Evolutionary conservation across 768 basidiomycete species (phyloP).

Genomic region (Hericium alpestre): DNA sequence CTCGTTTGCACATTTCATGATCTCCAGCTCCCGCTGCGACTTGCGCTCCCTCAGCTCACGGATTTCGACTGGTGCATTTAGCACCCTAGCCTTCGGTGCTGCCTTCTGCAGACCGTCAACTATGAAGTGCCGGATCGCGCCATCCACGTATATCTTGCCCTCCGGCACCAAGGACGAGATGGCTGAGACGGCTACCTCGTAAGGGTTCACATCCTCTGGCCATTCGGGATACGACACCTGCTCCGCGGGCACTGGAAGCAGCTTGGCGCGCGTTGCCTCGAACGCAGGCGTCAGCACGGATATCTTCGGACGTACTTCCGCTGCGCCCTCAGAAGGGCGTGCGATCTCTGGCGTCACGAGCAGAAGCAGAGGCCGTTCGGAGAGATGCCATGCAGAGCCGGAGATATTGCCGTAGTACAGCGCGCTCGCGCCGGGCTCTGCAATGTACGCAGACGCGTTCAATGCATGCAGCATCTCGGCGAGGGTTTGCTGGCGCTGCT

Average conservation of each 20-base stretch:
- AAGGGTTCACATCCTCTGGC: constrained; percentile 36
- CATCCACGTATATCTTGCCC: constrained; percentile 49
- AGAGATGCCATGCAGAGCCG: constrained; percentile 49
- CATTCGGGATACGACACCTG: constrained; percentile 27
- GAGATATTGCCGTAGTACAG: constrained; percentile 69
- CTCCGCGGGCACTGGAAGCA: constrained; percentile 41
- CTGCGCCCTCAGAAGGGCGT: constrained; percentile 8
- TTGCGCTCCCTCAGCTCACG: constrained; percentile 65
- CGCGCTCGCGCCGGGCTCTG: constrained; percentile 68
- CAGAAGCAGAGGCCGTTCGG: constrained; percentile 70
- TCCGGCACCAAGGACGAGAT: constrained; percentile 15
- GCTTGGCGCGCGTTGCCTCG: constrained; percentile 59
- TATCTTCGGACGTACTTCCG: constrained; percentile 33
- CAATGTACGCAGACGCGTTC: constrained; percentile 60
- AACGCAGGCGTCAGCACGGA: constrained; percentile 68
- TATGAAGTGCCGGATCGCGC: constrained; percentile 49
- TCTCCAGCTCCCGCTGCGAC: constrained; percentile 53
- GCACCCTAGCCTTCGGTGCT: constrained; percentile 26
- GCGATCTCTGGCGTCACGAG: constrained; percentile 38
- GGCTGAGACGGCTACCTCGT: constrained; percentile 32
- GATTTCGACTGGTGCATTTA: constrained; percentile 44
- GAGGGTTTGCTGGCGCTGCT: constrained; percentile 42
- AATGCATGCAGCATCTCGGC: constrained; percentile 37
- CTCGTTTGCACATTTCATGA: constrained; percentile 74
- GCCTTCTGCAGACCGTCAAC: constrained; percentile 49